Conservation (phyloP, 495 filamentous ascomycete genomes). For the Penicillium manginii region DNA sequence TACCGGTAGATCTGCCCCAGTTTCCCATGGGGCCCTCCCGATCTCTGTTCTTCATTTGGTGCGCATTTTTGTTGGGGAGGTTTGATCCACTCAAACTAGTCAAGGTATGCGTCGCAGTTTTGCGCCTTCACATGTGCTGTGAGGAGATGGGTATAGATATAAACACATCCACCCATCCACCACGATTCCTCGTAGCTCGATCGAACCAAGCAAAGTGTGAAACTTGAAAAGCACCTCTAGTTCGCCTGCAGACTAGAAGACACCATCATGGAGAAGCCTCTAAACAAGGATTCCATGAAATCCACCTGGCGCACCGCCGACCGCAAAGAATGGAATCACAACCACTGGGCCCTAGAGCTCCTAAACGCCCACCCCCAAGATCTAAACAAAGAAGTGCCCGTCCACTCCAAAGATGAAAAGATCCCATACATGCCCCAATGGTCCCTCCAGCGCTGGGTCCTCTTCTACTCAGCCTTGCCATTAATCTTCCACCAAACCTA, state of each 20-base stretch:
- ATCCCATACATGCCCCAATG: slow-evolving; percentile 43
- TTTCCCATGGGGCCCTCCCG: background rate
- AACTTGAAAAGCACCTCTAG: background rate
- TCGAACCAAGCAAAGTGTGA: too few relatives aligned
- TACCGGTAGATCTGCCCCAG: slow-evolving; percentile 14
- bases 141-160: background rate
- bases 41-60: slow-evolving; percentile 16
- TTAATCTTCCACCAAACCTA: slow-evolving; percentile 42
- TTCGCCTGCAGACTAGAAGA: background rate
- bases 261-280: slow-evolving; percentile 28
- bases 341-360: slow-evolving; percentile 39
- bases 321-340: slow-evolving; percentile 38
- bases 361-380: slow-evolving; percentile 40
- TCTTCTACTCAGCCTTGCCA: slow-evolving; percentile 42
- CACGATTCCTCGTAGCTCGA: background rate
- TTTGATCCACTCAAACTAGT: slow-evolving; percentile 16
- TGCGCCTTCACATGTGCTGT: background rate
- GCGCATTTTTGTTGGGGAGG: slow-evolving; percentile 26
- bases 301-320: slow-evolving; percentile 45
- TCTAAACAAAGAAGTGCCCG: slow-evolving; percentile 38
- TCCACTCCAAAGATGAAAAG: slow-evolving; percentile 42
- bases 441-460: slow-evolving; percentile 42
- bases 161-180: background rate
- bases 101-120: background rate
- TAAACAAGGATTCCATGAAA: slow-evolving; percentile 48